A percentile compares a stretch with the other conserved stretches of the same genome.
These are phyloP conservation scores for Pichia cephalocereana DNA, from an alignment of 805 yeast species.

Conservation along the genomic window DNA sequence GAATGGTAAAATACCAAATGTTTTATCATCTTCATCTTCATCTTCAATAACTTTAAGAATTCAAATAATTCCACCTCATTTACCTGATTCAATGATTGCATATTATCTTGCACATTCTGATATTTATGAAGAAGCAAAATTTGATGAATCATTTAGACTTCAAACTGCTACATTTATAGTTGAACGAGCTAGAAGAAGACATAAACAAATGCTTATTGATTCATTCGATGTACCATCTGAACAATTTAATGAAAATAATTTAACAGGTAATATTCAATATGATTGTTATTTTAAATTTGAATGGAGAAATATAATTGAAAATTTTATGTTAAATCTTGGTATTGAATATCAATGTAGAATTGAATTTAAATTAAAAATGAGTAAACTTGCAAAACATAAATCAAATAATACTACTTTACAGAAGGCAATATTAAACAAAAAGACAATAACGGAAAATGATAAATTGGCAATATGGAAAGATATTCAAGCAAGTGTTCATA, in stretches of 20 bases:
- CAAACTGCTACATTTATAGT: constrained; percentile 59
- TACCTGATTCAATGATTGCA: constrained; percentile 40
- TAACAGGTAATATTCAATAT: constrained; percentile 13
- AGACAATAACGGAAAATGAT: constrained; percentile 40
- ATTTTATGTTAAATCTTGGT: constrained; percentile 52
- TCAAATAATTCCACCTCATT: constrained; percentile 42
- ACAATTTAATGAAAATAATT: constrained; percentile 11
- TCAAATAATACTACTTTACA: not conserved
- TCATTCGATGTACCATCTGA: constrained; percentile 17
- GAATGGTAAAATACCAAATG: constrained; percentile 41
- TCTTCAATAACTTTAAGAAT: constrained; percentile 31
- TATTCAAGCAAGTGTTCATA: constrained; percentile 52
- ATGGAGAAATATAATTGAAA: constrained; percentile 70
- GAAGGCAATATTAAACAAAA: constrained; percentile 18
- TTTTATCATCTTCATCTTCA: constrained; percentile 11
- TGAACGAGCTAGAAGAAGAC: constrained; percentile 44
- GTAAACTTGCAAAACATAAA: constrained; percentile 26
- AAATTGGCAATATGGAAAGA: constrained; percentile 54
- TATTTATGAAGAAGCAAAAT: constrained; percentile 54
- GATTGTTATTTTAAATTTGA: constrained; percentile 31
- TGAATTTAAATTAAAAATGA: constrained; percentile 49
- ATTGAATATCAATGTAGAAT: constrained; percentile 64
- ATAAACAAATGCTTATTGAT: constrained; percentile 20
- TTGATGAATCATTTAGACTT: constrained; percentile 42
- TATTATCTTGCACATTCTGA: constrained; percentile 46